A percentile compares a stretch with the other conserved stretches of the same genome.
phyloP scores from a whole-genome alignment of 805 yeast genomes.

The Candida ortonii region DNA sequence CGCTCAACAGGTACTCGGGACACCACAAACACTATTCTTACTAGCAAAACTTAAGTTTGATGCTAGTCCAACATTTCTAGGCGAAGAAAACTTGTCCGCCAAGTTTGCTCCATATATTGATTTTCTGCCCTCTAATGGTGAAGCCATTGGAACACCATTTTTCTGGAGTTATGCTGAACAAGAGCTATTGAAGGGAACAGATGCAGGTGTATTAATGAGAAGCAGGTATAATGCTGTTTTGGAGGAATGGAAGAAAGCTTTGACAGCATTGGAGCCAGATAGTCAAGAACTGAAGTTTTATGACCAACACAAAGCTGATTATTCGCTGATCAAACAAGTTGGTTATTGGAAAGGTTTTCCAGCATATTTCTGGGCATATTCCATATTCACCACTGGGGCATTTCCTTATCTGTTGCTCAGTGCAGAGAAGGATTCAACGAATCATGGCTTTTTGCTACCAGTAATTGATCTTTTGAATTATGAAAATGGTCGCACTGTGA shows the following conservation, averaged over 20 bases:
- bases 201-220: slow-evolving; percentile 54
- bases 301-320: slow-evolving; percentile 12
- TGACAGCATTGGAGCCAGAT: slow-evolving; percentile 21
- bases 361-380: slow-evolving; percentile 72
- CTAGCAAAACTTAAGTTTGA: slow-evolving; percentile 43
- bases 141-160: slow-evolving; percentile 56
- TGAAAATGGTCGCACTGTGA: slow-evolving; percentile 53
- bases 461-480: slow-evolving; percentile 77
- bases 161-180: slow-evolving; percentile 60
- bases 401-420: slow-evolving; percentile 71
- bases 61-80: slow-evolving; percentile 14
- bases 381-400: slow-evolving; percentile 71
- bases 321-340: background rate
- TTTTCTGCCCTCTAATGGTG: slow-evolving; percentile 41
- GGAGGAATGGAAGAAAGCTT: slow-evolving; percentile 55
- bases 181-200: slow-evolving; percentile 60
- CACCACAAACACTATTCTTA: slow-evolving; percentile 30
- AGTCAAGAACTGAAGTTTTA: slow-evolving; percentile 28
- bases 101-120: slow-evolving; percentile 44
- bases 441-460: slow-evolving; percentile 71
- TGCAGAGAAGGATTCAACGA: slow-evolving; percentile 24
- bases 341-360: slow-evolving; percentile 60
- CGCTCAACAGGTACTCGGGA: slow-evolving; percentile 33
- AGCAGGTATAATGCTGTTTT: slow-evolving; percentile 44
- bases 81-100: slow-evolving; percentile 22